Evolutionary conservation across 148 eudicot genomes (phyloP).

Genomic region (Polygonum maritimum): DNA sequence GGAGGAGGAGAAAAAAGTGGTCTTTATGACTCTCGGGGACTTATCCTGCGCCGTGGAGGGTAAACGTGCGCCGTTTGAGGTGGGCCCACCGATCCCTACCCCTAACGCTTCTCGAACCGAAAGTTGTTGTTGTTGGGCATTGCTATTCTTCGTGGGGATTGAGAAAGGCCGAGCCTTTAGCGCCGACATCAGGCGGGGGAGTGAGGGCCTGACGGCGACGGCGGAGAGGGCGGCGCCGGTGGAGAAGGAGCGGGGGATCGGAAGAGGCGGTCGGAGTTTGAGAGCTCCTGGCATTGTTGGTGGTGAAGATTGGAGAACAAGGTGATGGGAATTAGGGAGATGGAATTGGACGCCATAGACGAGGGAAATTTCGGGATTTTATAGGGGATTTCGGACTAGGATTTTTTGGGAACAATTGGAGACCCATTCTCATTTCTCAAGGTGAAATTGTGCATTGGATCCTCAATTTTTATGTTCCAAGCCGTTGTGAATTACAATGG

Average conservation of each 20-base stretch:
- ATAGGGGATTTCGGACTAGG: background rate
- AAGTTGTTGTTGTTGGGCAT: background rate
- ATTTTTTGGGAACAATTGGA: background rate
- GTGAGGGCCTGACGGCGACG: background rate
- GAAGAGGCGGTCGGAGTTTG: background rate
- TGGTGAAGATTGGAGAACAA: background rate
- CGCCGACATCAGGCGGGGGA: slow-evolving; percentile 1
- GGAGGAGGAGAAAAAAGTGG: background rate
- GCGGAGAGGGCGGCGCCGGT: background rate
- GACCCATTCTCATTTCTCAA: background rate
- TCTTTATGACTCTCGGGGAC: slow-evolving; percentile 9
- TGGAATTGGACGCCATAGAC: background rate
- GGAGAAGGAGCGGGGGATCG: background rate
- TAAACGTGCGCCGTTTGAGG: slow-evolving; percentile 21
- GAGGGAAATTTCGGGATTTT: background rate
- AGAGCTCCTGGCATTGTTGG: background rate
- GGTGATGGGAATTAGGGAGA: background rate
- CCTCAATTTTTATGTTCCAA: background rate
- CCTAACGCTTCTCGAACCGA: background rate
- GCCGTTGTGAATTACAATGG: background rate
- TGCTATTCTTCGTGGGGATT: background rate
- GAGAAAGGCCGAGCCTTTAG: background rate
- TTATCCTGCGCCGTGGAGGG: slow-evolving; percentile 26
- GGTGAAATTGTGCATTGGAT: background rate
- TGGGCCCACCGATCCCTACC: slow-evolving; percentile 6